Conservation (phyloP, 2,329 filamentous ascomycete genomes). For the Fusarium nygamai region DNA sequence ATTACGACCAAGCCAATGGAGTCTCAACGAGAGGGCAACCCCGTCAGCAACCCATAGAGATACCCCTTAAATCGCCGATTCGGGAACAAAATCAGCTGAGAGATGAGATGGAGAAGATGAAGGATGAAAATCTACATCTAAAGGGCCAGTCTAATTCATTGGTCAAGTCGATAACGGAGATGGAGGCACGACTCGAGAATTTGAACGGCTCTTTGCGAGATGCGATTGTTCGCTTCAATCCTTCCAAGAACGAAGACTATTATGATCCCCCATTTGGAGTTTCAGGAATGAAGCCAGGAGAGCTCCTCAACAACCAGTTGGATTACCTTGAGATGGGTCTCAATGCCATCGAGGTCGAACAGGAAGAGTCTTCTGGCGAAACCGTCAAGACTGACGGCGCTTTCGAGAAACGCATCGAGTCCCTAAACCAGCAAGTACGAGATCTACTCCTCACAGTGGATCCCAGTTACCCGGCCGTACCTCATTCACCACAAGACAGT, state of each 20-base stretch:
- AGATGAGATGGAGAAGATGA: conserved; percentile 57
- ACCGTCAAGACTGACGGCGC: conserved; percentile 54
- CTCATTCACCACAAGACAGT: conserved; percentile 64
- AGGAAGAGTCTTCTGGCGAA: conserved; percentile 54
- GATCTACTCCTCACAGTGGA: conserved; percentile 62
- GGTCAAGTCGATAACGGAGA: conserved; percentile 64
- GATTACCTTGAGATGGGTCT: conserved; percentile 77
- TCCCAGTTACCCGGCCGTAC: conserved; percentile 65
- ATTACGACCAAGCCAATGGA: conserved; percentile 70
- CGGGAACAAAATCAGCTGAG: conserved; percentile 63
- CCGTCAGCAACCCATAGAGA: conserved; percentile 61
- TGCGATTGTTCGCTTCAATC: conserved; percentile 72
- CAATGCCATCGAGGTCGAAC: conserved; percentile 67
- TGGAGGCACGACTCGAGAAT: conserved; percentile 72
- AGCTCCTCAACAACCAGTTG: conserved; percentile 66
- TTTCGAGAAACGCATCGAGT: conserved; percentile 65
- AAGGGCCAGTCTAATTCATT: conserved; percentile 47
- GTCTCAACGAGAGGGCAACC: conserved; percentile 40
- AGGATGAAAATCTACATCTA: conserved; percentile 57
- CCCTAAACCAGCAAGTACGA: conserved; percentile 72
- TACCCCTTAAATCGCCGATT: conserved; percentile 66
- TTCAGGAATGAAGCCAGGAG: conserved; percentile 53
- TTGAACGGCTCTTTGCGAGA: conserved; percentile 74
- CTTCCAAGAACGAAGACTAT: conserved; percentile 61
- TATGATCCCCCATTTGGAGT: conserved; percentile 52